These are phyloP conservation scores for Tilletia walkeri DNA, from an alignment of 1,284 basidiomycete genomes.

Conservation along the genomic window DNA sequence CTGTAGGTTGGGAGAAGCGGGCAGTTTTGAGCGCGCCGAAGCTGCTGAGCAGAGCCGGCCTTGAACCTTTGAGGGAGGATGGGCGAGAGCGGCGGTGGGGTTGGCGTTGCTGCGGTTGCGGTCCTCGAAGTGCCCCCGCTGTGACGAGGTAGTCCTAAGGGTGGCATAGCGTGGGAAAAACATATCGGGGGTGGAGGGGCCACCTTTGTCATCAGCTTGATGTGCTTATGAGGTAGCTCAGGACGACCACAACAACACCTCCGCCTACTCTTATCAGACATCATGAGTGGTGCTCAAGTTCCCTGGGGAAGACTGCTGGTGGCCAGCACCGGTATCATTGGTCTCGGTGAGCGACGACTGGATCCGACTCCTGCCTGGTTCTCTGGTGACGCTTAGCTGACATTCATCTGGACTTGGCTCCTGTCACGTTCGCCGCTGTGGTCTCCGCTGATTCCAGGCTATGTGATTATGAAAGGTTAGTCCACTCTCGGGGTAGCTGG, in stretches of 20 bases:
- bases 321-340: neutral
- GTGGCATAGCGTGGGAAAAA: neutral
- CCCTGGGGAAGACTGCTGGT: conserved; percentile 8
- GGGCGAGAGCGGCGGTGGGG: too few species aligned
- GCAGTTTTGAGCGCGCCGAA: too few species aligned
- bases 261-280: neutral
- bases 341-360: neutral
- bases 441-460: conserved; percentile 32
- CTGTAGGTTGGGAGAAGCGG: too few species aligned
- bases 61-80: neutral
- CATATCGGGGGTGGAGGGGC: neutral
- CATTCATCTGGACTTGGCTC: neutral
- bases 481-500: neutral
- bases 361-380: neutral
- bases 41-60: neutral
- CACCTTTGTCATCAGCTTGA: neutral
- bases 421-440: neutral
- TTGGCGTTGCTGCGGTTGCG: too few species aligned
- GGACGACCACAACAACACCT: too few species aligned
- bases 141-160: neutral
- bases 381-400: neutral
- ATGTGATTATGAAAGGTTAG: conserved; percentile 48
- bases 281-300: conserved; percentile 9
- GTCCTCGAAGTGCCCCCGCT: too few species aligned
- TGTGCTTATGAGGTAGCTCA: too few species aligned